phyloP scores from a whole-genome alignment of 1,284 basidiomycete species.

The Moniliophthora roreri region DNA sequence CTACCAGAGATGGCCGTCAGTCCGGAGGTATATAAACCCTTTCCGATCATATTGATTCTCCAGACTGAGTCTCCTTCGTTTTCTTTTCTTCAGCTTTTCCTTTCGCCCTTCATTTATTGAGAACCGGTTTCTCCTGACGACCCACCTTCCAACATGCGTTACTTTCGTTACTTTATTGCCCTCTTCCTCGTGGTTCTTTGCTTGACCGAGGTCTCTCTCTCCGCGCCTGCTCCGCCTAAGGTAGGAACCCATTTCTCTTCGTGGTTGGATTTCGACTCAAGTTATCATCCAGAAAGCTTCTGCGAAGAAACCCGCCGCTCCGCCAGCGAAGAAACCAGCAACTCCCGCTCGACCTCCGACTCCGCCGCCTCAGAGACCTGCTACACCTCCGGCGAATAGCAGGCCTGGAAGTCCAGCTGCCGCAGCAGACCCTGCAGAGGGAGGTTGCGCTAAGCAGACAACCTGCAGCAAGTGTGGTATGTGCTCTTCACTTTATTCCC shows the following conservation, averaged over 20 bases:
- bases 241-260: background rate
- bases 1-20: too few relatives aligned
- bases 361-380: background rate
- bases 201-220: background rate
- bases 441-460: slow-evolving; percentile 1
- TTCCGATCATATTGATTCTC: too few relatives aligned
- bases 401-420: background rate
- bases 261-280: background rate
- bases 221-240: background rate
- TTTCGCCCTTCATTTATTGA: background rate
- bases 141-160: background rate
- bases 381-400: background rate
- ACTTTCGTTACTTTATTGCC: background rate
- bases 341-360: background rate
- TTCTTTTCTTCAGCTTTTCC: background rate
- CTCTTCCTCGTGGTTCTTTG: background rate
- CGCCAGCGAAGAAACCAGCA: background rate
- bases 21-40: too few relatives aligned
- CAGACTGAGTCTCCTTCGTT: background rate
- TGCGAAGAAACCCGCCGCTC: background rate
- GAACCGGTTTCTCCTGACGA: background rate
- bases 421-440: background rate
- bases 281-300: too few relatives aligned
- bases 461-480: background rate
- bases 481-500: background rate